These are phyloP conservation scores for Lipomyces lipofer DNA, from an alignment of 805 yeast genomes.

Conservation along the genomic window DNA sequence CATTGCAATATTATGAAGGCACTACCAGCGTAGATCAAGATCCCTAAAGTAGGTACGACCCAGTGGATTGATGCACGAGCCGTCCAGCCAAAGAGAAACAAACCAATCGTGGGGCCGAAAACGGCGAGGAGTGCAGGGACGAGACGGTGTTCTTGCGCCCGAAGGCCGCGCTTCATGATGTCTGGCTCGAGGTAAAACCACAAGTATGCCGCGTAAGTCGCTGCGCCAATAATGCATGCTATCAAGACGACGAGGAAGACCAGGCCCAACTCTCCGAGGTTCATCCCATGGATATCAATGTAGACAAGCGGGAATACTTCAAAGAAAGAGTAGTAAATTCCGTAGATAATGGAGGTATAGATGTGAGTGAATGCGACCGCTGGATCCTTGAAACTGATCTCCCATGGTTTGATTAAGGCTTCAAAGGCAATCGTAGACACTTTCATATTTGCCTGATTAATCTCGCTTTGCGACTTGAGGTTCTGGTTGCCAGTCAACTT, in stretches of 20 bases:
- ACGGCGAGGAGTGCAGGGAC: constrained; percentile 40
- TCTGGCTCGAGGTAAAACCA: constrained; percentile 39
- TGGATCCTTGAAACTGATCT: constrained; percentile 55
- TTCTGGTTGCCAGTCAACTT: constrained; percentile 49
- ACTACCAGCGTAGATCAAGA: constrained; percentile 44
- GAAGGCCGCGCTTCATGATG: constrained; percentile 32
- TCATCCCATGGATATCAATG: constrained; percentile 47
- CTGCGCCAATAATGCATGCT: constrained; percentile 48
- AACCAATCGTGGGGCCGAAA: constrained; percentile 49
- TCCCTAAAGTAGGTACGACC: constrained; percentile 52
- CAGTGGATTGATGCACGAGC: constrained; percentile 47
- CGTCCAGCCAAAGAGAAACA: constrained; percentile 56
- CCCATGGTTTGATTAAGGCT: constrained; percentile 43
- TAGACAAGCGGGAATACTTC: constrained; percentile 65
- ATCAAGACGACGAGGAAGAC: constrained; percentile 51
- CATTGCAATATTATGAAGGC: constrained; percentile 54
- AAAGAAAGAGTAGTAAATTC: constrained; percentile 56
- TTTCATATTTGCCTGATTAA: not conserved
- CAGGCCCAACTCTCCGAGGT: constrained; percentile 49
- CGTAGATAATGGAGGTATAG: constrained; percentile 55
- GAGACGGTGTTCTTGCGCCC: constrained; percentile 52
- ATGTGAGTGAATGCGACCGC: constrained; percentile 54
- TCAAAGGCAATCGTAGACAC: constrained; percentile 28
- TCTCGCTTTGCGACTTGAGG: constrained; percentile 42
- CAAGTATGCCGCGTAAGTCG: constrained; percentile 13